These are phyloP conservation scores for Yamadazyma mexicana DNA, from an alignment of 1,139 yeast genomes.

Conservation along the genomic window DNA sequence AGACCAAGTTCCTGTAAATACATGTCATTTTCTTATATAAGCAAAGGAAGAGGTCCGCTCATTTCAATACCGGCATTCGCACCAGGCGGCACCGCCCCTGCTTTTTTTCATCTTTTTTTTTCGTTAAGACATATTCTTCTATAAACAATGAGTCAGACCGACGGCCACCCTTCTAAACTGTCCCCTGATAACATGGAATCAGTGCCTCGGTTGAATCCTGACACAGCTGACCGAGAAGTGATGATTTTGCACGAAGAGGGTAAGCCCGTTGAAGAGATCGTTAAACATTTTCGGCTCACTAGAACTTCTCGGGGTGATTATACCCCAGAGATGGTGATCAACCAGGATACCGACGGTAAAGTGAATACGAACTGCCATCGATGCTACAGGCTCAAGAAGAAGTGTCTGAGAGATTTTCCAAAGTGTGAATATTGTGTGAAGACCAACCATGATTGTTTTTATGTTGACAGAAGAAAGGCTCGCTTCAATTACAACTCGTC, in stretches of 20 bases:
- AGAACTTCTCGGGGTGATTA: slow-evolving; percentile 14
- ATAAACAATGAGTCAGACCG: neutral
- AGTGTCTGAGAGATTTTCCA: slow-evolving; percentile 41
- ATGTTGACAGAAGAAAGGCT: slow-evolving; percentile 20
- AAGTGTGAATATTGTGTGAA: slow-evolving; percentile 37
- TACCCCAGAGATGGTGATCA: slow-evolving; percentile 11
- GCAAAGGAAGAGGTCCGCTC: neutral
- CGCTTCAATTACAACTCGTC: slow-evolving; percentile 7
- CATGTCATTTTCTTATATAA: neutral
- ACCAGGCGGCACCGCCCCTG: slow-evolving; percentile 1
- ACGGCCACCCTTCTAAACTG: too few relatives aligned
- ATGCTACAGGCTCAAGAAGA: slow-evolving; percentile 45
- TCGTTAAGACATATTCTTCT: neutral
- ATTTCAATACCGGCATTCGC: neutral
- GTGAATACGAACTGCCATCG: slow-evolving; percentile 39
- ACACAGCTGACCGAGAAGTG: slow-evolving; percentile 2
- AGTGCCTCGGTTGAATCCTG: neutral
- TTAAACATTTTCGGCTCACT: slow-evolving; percentile 7
- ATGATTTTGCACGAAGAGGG: slow-evolving; percentile 4
- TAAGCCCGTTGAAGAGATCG: slow-evolving; percentile 7
- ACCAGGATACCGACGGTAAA: neutral
- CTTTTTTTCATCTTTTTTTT: neutral
- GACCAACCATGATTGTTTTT: slow-evolving; percentile 39
- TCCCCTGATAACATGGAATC: too few relatives aligned
- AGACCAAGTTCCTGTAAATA: slow-evolving; percentile 2